phyloP scores from a whole-genome alignment of 805 yeast genomes.

The Clavispora vitiphila region DNA sequence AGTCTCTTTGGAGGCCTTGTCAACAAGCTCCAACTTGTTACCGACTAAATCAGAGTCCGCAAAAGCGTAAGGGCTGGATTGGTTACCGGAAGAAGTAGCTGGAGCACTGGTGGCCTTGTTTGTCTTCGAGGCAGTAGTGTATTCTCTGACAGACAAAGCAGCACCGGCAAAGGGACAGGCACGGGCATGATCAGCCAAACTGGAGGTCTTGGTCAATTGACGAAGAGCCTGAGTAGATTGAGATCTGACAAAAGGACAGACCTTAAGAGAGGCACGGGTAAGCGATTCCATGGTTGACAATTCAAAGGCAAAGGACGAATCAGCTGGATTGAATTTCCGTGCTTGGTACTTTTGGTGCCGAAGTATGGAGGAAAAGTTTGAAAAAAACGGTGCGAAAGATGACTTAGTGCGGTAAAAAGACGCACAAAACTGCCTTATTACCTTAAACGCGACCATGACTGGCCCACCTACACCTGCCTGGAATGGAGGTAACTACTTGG shows the following conservation, averaged over 20 bases:
- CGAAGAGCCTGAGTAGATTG: conserved; percentile 58
- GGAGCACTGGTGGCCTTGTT: conserved; percentile 41
- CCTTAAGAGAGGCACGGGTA: conserved; percentile 67
- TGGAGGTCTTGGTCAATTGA: conserved; percentile 42
- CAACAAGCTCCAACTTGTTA: conserved; percentile 19
- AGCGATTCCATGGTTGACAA: conserved; percentile 61
- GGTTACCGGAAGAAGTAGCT: conserved; percentile 27
- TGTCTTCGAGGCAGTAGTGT: conserved; percentile 45
- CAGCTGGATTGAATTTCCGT: background rate
- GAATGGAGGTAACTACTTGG: no score
- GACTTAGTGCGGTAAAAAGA: background rate
- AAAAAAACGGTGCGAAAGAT: background rate
- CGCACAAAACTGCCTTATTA: background rate
- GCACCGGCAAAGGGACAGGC: conserved; percentile 90
- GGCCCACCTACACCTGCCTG: background rate
- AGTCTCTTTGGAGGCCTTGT: conserved; percentile 40
- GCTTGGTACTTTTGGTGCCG: background rate
- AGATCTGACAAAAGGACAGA: conserved; percentile 79
- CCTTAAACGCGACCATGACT: background rate
- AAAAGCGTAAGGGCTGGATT: conserved; percentile 30
- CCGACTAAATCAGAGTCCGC: conserved; percentile 23
- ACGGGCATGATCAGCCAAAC: conserved; percentile 54
- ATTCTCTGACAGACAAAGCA: conserved; percentile 51
- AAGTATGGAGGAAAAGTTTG: background rate
- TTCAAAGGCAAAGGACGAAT: background rate